Evolutionary conservation across 164 flowering plant genomes (phyloP), one percentile per base, ranked within the genome.

Genomic region (Annona cherimola): DNA sequence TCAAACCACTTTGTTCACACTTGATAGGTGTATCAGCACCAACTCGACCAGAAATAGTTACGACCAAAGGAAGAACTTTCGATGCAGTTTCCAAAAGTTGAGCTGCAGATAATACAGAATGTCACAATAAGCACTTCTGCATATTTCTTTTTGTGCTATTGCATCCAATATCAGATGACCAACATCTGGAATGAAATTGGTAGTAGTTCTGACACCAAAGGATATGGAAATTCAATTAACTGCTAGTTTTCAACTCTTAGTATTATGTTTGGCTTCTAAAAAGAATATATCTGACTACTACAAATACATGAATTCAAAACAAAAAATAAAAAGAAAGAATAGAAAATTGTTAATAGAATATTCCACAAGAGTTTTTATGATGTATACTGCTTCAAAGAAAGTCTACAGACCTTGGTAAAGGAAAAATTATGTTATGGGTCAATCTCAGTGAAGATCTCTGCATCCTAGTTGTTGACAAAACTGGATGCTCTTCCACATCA

Each of bases 31-130:
- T 79, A 2, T 96, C 99, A 35, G 98, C 87, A 62, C 97, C 83
- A 74, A 96, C 98, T 83, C 95, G 86, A 72, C 99, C 99, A 73
- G 94, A 90, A 45, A 92, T 75, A 4, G 97, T 76, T 67, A 96
- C 99, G 70, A 93, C 87, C 78, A 93, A 63, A 16, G 99, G 99
- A 69, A 90, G 78, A 16, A 93, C 87, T 81, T 88, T 87, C 79
- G 83, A 77, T 74, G 90, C 98, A 64, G 86, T 79, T 64, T 93
- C 99, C 68, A 96, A 80, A 8, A 91, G 77, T 60, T 82, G 85
- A 12, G 97, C 99, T 96, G 91, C 73, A 82, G 76, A 46, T 40
- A 4, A 76, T 72, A 50, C 7, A 59, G 71, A 5, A n/a, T 12
- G 68, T 55, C 67, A 71, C n/a, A 50, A 75, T 45, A 40, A 66